Percentiles rank a stretch among this genome's conserved stretches.
Evolutionary conservation across 169 alveolate species (phyloP).

Genomic region (Gregarina niphandrodes): DNA sequence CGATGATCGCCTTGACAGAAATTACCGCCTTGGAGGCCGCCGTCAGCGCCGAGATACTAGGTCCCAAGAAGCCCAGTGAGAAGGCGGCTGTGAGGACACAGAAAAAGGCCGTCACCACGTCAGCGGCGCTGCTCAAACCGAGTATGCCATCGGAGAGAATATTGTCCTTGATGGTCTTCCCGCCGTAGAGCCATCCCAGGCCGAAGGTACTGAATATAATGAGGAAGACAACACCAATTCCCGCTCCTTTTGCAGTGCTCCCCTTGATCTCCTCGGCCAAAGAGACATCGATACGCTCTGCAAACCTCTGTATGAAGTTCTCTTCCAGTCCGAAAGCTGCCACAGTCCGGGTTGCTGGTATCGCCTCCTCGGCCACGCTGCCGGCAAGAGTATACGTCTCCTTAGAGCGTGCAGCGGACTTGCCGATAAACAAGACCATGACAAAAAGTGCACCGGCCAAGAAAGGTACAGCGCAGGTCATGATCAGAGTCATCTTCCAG

Average conservation of each 20-base stretch:
- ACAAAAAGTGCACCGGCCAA: not conserved
- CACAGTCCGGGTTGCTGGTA: slow-evolving; percentile 7
- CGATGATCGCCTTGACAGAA: no score
- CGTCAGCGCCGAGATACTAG: slow-evolving; percentile 3
- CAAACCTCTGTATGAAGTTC: not conserved
- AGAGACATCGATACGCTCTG: slow-evolving; percentile 1
- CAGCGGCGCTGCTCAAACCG: not conserved
- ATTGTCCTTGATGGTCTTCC: slow-evolving; percentile 8
- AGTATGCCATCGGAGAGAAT: not conserved
- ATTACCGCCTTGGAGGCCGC: no score
- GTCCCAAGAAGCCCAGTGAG: slow-evolving; percentile 17
- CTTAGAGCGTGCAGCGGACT: not conserved
- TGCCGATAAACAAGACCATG: slow-evolving; percentile 5
- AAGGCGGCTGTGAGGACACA: slow-evolving; percentile 26
- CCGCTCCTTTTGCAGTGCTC: slow-evolving; percentile 6
- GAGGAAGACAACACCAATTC: slow-evolving; percentile 5
- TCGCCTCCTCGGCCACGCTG: slow-evolving; percentile 14
- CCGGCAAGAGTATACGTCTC: slow-evolving; percentile 12
- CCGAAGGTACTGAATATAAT: slow-evolving; percentile 18
- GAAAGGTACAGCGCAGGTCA: slow-evolving; percentile 3
- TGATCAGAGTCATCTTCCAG: slow-evolving; percentile 9
- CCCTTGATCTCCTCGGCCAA: slow-evolving; percentile 1
- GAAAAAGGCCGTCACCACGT: slow-evolving; percentile 20
- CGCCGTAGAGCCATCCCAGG: slow-evolving; percentile 19
- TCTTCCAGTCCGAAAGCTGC: slow-evolving; percentile 11